Evolutionary conservation across 257 asterid species (phyloP).

Genomic region (Perilla frutescens): DNA sequence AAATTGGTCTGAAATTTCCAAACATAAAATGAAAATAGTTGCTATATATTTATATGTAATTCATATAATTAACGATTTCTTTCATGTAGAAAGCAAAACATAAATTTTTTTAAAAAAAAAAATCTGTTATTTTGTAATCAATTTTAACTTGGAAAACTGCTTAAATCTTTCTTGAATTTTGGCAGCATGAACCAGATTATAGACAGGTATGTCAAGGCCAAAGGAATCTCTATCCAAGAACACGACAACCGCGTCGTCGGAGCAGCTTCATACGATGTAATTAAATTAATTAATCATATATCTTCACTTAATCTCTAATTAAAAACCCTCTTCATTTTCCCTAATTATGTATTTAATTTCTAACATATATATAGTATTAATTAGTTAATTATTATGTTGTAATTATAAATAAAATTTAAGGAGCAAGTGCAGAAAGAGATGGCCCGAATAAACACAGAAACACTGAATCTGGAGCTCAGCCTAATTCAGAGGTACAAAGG

Average conservation of each 20-base stretch:
- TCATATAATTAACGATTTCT: background rate
- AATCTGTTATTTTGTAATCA: too few relatives aligned
- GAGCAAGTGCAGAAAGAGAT: conserved; percentile 56
- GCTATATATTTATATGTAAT: background rate
- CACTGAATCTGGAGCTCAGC: conserved; percentile 66
- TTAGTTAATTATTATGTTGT: too few relatives aligned
- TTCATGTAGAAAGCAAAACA: background rate
- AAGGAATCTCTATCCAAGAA: conserved; percentile 51
- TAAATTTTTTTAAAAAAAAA: too few relatives aligned
- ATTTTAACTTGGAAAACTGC: too few relatives aligned
- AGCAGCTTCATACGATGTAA: conserved; percentile 44
- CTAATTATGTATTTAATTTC: too few relatives aligned
- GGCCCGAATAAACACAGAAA: conserved; percentile 57
- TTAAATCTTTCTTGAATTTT: background rate
- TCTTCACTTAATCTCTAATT: too few relatives aligned
- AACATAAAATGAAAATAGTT: too few relatives aligned
- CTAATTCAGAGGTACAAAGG: conserved; percentile 74
- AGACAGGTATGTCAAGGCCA: conserved; percentile 58
- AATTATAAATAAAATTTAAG: conserved; percentile 29
- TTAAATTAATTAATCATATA: too few relatives aligned
- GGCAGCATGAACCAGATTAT: conserved; percentile 77
- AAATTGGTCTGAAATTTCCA: too few relatives aligned
- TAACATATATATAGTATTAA: too few relatives aligned
- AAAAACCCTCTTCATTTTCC: too few relatives aligned
- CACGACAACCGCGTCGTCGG: conserved; percentile 39